phyloP scores from a whole-genome alignment of 305 asterid species.

The Nicotiana rustica region DNA sequence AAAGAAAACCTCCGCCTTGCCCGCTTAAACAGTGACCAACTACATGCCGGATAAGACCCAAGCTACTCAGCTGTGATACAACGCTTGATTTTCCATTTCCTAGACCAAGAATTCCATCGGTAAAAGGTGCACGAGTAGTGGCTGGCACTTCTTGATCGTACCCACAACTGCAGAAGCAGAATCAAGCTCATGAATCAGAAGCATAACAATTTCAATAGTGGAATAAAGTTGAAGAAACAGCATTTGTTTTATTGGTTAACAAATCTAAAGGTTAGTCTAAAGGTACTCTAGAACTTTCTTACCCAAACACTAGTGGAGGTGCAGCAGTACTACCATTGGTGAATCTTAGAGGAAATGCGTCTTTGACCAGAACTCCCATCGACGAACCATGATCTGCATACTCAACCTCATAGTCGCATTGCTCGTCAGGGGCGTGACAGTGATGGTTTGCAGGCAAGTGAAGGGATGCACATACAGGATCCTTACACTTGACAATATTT shows the following conservation, averaged over 20 bases:
- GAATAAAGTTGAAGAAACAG: background rate
- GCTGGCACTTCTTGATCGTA: slow-evolving; percentile 80
- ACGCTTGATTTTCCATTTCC: slow-evolving; percentile 83
- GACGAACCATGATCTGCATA: slow-evolving; percentile 91
- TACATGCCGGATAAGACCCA: slow-evolving; percentile 68
- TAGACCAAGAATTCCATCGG: slow-evolving; percentile 95
- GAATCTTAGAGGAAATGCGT: slow-evolving; percentile 63
- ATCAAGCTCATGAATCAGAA: slow-evolving; percentile 20
- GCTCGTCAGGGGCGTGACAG: slow-evolving; percentile 63
- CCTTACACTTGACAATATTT: slow-evolving; percentile 62
- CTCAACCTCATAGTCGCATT: slow-evolving; percentile 86
- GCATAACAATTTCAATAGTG: background rate
- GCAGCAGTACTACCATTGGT: slow-evolving; percentile 67
- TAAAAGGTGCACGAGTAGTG: slow-evolving; percentile 57
- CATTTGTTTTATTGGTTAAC: background rate
- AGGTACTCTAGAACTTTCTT: slow-evolving; percentile 31
- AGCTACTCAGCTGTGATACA: slow-evolving; percentile 62
- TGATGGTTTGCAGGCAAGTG: slow-evolving; percentile 46
- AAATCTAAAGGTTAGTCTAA: background rate
- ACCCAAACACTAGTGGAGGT: slow-evolving; percentile 86
- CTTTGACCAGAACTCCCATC: slow-evolving; percentile 79
- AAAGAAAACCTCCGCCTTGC: slow-evolving; percentile 88
- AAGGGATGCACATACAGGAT: slow-evolving; percentile 73
- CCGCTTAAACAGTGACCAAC: slow-evolving; percentile 89
- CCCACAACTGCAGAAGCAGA: slow-evolving; percentile 70